Conservation (phyloP, 805 yeast species). For the Suhomyces pyralidae region DNA sequence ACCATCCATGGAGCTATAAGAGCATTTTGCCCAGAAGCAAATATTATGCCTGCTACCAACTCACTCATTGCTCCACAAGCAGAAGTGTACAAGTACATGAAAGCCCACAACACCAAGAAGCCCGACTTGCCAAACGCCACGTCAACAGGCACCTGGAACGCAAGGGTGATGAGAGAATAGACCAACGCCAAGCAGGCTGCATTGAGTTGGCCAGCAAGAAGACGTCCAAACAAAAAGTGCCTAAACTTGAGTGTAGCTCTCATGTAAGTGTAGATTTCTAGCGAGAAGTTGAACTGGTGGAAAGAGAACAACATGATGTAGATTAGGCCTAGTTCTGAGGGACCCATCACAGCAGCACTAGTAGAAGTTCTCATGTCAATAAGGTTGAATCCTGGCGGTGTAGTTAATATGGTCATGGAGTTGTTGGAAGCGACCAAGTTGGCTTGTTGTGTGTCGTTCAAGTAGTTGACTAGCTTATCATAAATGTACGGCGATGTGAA, state of each 20-base stretch:
- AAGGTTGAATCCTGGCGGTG: constrained; percentile 21
- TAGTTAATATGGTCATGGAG: constrained; percentile 16
- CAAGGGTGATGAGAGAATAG: constrained; percentile 28
- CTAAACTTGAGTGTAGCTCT: constrained; percentile 19
- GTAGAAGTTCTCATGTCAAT: constrained; percentile 19
- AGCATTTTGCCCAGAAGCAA: constrained; percentile 15
- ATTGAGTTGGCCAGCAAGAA: constrained; percentile 29
- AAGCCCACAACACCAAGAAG: constrained; percentile 32
- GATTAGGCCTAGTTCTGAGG: constrained; percentile 31
- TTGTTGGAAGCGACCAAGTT: constrained; percentile 12
- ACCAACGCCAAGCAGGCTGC: constrained; percentile 27
- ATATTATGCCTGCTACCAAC: constrained; percentile 18
- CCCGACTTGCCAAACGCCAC: constrained; percentile 29
- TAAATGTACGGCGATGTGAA: constrained; percentile 19
- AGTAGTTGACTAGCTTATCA: constrained; percentile 13
- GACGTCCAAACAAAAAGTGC: constrained; percentile 25
- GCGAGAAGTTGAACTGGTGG: constrained; percentile 33
- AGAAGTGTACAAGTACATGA: constrained; percentile 26
- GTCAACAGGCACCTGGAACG: constrained; percentile 26
- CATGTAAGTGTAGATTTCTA: constrained; percentile 22
- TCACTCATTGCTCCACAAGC: constrained; percentile 30
- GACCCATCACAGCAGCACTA: constrained; percentile 26
- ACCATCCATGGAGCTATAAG: constrained; percentile 31
- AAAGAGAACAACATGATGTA: constrained; percentile 32
- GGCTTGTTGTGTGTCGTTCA: constrained; percentile 14